These are phyloP conservation scores for Ophiorrhiza pumila DNA, from an alignment of 257 asterid species.

Conservation along the genomic window DNA sequence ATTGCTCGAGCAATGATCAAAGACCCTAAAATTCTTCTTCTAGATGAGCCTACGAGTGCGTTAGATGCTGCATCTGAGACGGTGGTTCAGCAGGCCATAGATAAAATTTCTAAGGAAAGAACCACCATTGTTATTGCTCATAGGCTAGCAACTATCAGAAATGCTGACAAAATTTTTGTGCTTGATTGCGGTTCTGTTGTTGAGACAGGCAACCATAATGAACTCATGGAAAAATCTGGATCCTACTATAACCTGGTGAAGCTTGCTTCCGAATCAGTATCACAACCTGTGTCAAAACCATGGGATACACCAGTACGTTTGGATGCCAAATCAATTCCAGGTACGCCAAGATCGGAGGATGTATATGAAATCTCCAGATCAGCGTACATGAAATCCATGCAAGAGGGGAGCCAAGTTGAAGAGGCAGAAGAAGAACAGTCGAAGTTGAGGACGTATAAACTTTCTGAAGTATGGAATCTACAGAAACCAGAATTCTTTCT, in stretches of 20 bases:
- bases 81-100: conserved; percentile 71
- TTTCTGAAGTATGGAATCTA: conserved; percentile 55
- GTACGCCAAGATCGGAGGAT: conserved; percentile 23
- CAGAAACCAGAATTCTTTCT: conserved; percentile 55
- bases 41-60: conserved; percentile 92
- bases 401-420: conserved; percentile 21
- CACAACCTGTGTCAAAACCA: conserved; percentile 29
- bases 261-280: conserved; percentile 60
- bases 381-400: conserved; percentile 31
- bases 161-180: conserved; percentile 61
- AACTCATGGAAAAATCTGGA: conserved; percentile 60
- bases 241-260: conserved; percentile 61
- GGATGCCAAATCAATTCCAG: conserved; percentile 27
- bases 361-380: conserved; percentile 37
- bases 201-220: conserved; percentile 64
- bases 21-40: conserved; percentile 64
- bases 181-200: conserved; percentile 63
- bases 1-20: conserved; percentile 83
- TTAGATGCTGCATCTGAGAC: conserved; percentile 68
- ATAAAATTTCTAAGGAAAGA: conserved; percentile 59
- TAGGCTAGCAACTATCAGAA: conserved; percentile 66
- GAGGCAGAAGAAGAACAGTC: conserved; percentile 26
- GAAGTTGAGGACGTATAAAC: conserved; percentile 36
- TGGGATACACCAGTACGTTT: conserved; percentile 22
- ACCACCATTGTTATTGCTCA: conserved; percentile 78